phyloP scores from a whole-genome alignment of 371 early-diverging fungal species.

The Nematocida sp. region DNA sequence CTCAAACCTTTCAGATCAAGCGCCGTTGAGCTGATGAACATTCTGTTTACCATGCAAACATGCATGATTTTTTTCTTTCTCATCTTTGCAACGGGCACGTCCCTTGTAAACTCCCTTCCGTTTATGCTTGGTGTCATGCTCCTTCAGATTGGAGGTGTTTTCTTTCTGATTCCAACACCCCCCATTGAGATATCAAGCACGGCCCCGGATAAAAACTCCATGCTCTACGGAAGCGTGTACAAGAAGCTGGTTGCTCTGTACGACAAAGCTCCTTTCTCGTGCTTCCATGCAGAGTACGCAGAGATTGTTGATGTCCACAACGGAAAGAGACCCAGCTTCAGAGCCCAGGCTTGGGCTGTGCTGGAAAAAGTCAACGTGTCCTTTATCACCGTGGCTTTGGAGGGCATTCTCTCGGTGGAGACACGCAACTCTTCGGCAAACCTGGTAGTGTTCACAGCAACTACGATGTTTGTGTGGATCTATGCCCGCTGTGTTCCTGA shows the following conservation, averaged over 20 bases:
- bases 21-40: slow-evolving; percentile 11
- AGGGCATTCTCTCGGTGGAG: slow-evolving; percentile 12
- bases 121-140: not conserved
- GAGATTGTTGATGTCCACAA: slow-evolving; percentile 27
- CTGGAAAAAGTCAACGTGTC: slow-evolving; percentile 45
- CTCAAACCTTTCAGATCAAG: slow-evolving; percentile 17
- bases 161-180: slow-evolving; percentile 2
- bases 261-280: not conserved
- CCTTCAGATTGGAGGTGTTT: not conserved
- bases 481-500: slow-evolving; percentile 10
- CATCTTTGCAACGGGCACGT: not conserved
- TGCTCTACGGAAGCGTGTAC: slow-evolving; percentile 26
- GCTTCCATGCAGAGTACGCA: slow-evolving; percentile 31
- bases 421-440: slow-evolving; percentile 10
- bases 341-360: not conserved
- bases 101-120: not conserved
- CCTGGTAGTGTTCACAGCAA: slow-evolving; percentile 6
- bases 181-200: slow-evolving; percentile 14
- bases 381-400: slow-evolving; percentile 18
- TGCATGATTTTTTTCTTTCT: slow-evolving; percentile 21
- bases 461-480: slow-evolving; percentile 43
- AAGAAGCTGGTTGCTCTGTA: not conserved
- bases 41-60: slow-evolving; percentile 16
- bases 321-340: not conserved
- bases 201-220: not conserved